Conservation (phyloP, 106 monocot genomes). For the Dioscorea dumetorum region DNA sequence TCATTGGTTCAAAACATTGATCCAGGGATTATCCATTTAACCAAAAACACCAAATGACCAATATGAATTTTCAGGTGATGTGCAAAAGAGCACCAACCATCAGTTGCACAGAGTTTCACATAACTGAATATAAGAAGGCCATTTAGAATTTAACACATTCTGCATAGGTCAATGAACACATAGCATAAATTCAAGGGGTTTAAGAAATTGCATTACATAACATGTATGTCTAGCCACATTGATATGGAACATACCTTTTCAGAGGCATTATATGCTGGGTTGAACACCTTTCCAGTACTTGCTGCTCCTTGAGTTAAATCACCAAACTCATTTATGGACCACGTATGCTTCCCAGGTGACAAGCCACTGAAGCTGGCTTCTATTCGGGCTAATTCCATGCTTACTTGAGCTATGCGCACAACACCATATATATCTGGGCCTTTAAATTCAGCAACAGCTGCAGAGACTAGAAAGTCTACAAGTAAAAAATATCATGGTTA, state of each 20-base stretch:
- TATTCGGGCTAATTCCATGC: conserved; percentile 79
- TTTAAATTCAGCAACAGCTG: conserved; percentile 93
- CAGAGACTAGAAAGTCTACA: conserved; percentile 79
- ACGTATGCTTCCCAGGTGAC: conserved; percentile 72
- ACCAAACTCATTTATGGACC: conserved; percentile 91
- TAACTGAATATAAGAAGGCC: no score
- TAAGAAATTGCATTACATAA: no score
- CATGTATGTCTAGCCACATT: no score
- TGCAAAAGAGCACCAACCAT: no score
- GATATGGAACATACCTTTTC: conserved; percentile 32
- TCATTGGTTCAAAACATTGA: no score
- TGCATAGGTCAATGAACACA: no score
- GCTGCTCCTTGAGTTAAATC: conserved; percentile 74
- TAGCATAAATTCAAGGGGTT: no score
- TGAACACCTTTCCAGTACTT: conserved; percentile 68
- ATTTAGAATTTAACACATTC: no score
- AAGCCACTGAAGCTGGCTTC: conserved; percentile 85
- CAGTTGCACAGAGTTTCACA: no score
- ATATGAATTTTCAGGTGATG: no score
- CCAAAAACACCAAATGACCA: no score
- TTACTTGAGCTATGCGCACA: conserved; percentile 83
- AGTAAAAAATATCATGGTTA: neutral
- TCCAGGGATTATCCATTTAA: no score
- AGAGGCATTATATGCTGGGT: conserved; percentile 28
- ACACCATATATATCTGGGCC: conserved; percentile 82